Evolutionary conservation across 805 yeast species (phyloP).

Genomic region (Candida anglica): DNA sequence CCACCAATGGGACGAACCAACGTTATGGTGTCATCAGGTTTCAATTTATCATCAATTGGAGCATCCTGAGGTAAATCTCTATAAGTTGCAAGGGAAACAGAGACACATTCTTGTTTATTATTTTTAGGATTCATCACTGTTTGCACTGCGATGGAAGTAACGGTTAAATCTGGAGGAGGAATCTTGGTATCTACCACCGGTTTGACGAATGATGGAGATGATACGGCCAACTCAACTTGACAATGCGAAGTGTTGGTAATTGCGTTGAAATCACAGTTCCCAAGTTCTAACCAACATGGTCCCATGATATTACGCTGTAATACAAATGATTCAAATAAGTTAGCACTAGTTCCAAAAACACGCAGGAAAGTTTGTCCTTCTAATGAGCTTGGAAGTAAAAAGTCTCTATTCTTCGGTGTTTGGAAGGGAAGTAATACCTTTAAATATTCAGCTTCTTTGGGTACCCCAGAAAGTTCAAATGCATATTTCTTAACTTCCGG

Average conservation of each 20-base stretch:
- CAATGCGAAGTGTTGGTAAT: slow-evolving; percentile 73
- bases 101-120: slow-evolving; percentile 82
- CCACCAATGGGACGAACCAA: slow-evolving; percentile 76
- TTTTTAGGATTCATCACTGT: slow-evolving; percentile 71
- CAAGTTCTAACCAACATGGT: slow-evolving; percentile 90
- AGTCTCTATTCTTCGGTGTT: slow-evolving; percentile 50
- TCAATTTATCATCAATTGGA: slow-evolving; percentile 57
- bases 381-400: slow-evolving; percentile 54
- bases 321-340: slow-evolving; percentile 81
- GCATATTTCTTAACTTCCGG: slow-evolving; percentile 79
- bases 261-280: slow-evolving; percentile 55
- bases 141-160: slow-evolving; percentile 74
- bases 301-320: slow-evolving; percentile 87
- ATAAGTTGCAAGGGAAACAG: slow-evolving; percentile 74
- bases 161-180: slow-evolving; percentile 61
- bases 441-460: slow-evolving; percentile 74
- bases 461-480: slow-evolving; percentile 78
- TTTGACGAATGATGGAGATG: slow-evolving; percentile 42
- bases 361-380: slow-evolving; percentile 74
- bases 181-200: slow-evolving; percentile 44
- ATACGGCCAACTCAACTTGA: slow-evolving; percentile 65
- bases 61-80: slow-evolving; percentile 70
- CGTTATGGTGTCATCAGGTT: slow-evolving; percentile 63
- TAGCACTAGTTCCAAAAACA: slow-evolving; percentile 75
- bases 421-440: slow-evolving; percentile 73